A percentile compares a stretch with the other conserved stretches of the same genome.
phyloP scores from a whole-genome alignment of 495 filamentous ascomycete genomes.

The Cetradonia linearis region DNA sequence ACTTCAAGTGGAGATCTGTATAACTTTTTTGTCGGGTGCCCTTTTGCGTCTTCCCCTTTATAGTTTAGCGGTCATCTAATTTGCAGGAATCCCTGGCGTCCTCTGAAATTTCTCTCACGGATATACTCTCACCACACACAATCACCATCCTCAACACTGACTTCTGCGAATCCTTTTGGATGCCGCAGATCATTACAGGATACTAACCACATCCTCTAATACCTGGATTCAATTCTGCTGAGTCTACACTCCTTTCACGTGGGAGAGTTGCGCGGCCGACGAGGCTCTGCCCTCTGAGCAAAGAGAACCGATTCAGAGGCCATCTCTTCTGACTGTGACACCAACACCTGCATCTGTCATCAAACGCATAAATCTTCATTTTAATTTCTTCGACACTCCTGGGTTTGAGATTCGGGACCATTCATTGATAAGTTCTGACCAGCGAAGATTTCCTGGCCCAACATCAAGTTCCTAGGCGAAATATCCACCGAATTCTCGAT shows the following conservation, averaged over 20 bases:
- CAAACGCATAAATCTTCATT: slow-evolving; percentile 17
- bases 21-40: not conserved
- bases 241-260: slow-evolving; percentile 19
- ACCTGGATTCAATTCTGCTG: slow-evolving; percentile 15
- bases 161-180: slow-evolving; percentile 20
- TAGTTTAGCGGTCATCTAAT: slow-evolving; percentile 12
- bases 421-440: slow-evolving; percentile 21
- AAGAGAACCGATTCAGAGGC: slow-evolving; percentile 6
- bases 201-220: slow-evolving; percentile 14
- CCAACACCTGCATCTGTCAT: not conserved
- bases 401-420: slow-evolving; percentile 40
- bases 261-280: slow-evolving; percentile 15
- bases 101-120: slow-evolving; percentile 15
- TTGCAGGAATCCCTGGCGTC: slow-evolving; percentile 5
- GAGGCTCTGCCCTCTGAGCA: slow-evolving; percentile 20
- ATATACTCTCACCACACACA: slow-evolving; percentile 11
- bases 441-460: slow-evolving; percentile 19
- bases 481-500: slow-evolving; percentile 25
- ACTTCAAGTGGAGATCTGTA: not conserved
- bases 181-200: slow-evolving; percentile 18
- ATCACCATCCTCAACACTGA: slow-evolving; percentile 11
- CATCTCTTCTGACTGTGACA: slow-evolving; percentile 8
- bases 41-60: slow-evolving; percentile 8
- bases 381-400: slow-evolving; percentile 20
- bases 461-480: slow-evolving; percentile 15